phyloP scores from a whole-genome alignment of 208 protist genomes.

The Leptomonas seymouri region DNA sequence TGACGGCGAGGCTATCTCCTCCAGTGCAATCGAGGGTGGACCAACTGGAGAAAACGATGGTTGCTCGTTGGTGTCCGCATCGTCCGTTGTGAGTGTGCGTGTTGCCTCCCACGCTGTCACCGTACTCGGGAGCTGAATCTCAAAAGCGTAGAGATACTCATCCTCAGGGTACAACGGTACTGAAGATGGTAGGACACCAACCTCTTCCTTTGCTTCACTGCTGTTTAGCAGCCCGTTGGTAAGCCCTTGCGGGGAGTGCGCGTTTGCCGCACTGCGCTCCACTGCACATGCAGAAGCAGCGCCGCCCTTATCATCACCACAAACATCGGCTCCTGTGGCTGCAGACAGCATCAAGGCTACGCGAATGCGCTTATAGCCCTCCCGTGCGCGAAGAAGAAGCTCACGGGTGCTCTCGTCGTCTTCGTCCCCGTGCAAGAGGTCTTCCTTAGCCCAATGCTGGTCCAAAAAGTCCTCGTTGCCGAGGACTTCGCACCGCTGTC shows the following conservation, averaged over 20 bases:
- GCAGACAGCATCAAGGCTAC: background rate
- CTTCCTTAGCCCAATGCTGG: constrained; percentile 13
- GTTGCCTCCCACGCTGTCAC: background rate
- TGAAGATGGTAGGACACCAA: too few relatives aligned
- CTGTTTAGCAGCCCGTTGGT: too few relatives aligned
- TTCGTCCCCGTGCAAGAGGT: constrained; percentile 20
- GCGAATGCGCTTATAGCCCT: constrained; percentile 9
- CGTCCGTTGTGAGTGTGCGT: background rate
- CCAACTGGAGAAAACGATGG: background rate
- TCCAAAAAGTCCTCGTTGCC: constrained; percentile 18
- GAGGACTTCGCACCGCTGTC: constrained; percentile 26
- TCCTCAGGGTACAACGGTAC: background rate
- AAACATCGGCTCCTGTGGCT: background rate
- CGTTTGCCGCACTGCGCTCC: too few relatives aligned
- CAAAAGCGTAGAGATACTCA: constrained; percentile 61
- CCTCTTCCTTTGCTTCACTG: background rate
- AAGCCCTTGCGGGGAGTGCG: too few relatives aligned
- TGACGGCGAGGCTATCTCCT: background rate
- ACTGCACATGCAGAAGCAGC: too few relatives aligned
- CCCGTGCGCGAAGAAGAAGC: constrained; percentile 30
- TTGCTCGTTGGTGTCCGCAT: background rate
- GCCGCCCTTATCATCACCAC: too few relatives aligned
- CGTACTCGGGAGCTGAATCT: constrained; percentile 38
- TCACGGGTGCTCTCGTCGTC: constrained; percentile 37
- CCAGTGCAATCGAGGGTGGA: background rate